Evolutionary conservation across 805 yeast genomes (phyloP), one percentile per base, ranked within the genome.

Genomic region (Ogataea henricii): DNA sequence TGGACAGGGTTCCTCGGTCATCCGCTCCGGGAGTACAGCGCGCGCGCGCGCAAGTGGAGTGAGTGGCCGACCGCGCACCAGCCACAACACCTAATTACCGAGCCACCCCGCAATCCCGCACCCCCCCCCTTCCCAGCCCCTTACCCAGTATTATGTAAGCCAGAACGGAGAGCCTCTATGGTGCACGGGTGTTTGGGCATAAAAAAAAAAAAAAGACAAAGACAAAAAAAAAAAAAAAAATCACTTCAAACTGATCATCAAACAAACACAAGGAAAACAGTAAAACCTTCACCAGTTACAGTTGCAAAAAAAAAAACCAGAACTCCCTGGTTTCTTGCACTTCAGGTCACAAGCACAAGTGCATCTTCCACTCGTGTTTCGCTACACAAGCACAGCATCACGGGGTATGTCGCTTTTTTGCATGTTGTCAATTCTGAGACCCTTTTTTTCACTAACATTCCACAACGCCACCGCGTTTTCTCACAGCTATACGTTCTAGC

Each of bases 21-120:
- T 27, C 40, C 35, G 25, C 49, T 40, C 44, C 44, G 44, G 42
- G 42, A 27, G n/a, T 8, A 27, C 30, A 27, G 30, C 30, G n/a
- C 9, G 18, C 9, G 35, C 35, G 35, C 35, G 35, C 35, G 35
- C 18, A 7, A 6, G 14, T 13, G n/a, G n/a, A n/a, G n/a, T n/a
- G 27, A 25, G 7, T 10, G 27, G 7, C 10, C 27, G 27, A 25
- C 10, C 27, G 27, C 27, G 27, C 32, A 22, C 25, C 25, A 22
- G 25, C 25, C 25, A 22, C 25, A 22, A 8, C 8, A 6, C 25
- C 6, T 4, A 10, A 13, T n/a, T 6, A 29, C 27, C 27, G 4
- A 27, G 14, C n/a, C 30, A 27, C n/a, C 30, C 30, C 30, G 13
- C 30, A 27, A 27, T 4, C 10, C 13, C n/a, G 5, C 30, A 13